Base-by-base conservation (phyloP, 2,329 filamentous ascomycete genomes). In the Diaporthe ampelina region DNA sequence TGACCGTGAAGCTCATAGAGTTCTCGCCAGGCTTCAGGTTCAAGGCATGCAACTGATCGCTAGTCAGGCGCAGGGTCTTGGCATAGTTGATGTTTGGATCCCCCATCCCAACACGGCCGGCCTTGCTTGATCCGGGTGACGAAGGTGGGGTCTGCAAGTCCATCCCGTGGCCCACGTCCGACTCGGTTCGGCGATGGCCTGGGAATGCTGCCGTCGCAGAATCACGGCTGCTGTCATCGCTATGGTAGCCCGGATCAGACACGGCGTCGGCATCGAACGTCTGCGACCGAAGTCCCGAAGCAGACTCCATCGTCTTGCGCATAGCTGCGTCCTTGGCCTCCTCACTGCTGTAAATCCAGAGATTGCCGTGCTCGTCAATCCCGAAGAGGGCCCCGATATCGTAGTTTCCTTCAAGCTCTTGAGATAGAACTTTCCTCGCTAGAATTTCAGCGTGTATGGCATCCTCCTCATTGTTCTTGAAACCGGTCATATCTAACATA, bases 321-420 rank as follows among this genome's bases (percentile, higher is more conserved):
- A 93, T 93, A 43, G 96, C 96, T 9, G 94, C 93, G 79, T 97
- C 93, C 81, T 98, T 98, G 32, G 97, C 95, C 80, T 98, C 95
- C 82, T 98, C 95, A 79, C 95, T 98, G 84, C 95, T 97, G 85
- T 99, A 99, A 78, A 99, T 98, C 96, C 97, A 98, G n/a, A 99
- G 88, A 79, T 99, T 99, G 9, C 97, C 97, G 75, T 97, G 92
- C 80, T 97, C 95, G 81, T 99, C 97, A 58, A 97, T 96, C 17
- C 95, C 97, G 79, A 99, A 98, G 40, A 99, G 88, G 2, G 96
- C 93, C 8, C 97, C 97, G 79, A 99, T 97, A 81, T 99, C 97
- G 82, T 98, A 98, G 81, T 96, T 95, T 29, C 95, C 97, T 79
- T 98, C 94, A 19, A 98, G 85, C 83, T 98, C 96, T 81, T 99